Conservation (phyloP, 306 rosid species). For the Cyamopsis tetragonoloba region DNA sequence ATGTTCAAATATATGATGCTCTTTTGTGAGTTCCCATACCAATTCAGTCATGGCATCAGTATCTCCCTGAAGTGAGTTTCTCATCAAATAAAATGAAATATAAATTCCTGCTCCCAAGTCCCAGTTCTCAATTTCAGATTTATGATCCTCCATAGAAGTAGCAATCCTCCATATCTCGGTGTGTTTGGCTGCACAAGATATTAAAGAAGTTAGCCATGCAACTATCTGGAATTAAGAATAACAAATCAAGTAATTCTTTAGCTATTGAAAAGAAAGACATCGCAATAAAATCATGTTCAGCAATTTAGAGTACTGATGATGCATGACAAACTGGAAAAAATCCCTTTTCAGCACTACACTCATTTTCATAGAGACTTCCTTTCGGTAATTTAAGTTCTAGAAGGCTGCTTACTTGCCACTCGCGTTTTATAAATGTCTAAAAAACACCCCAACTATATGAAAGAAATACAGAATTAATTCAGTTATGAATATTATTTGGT, state of each 20-base stretch:
- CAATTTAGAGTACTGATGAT: neutral
- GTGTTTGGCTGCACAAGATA: conserved; percentile 58
- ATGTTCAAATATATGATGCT: neutral
- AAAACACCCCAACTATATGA: neutral
- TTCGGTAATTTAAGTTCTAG: conserved; percentile 1
- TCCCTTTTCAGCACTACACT: too few species aligned
- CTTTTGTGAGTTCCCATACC: conserved; percentile 43
- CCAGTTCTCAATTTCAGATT: conserved; percentile 98
- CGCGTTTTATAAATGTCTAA: neutral
- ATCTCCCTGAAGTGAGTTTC: conserved; percentile 69
- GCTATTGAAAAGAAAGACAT: neutral
- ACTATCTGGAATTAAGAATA: neutral
- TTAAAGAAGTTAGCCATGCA: conserved; percentile 21
- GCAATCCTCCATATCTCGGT: conserved; percentile 80
- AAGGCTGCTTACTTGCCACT: neutral
- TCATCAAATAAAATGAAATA: conserved; percentile 72
- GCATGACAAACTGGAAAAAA: neutral
- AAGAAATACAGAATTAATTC: neutral
- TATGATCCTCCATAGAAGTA: conserved; percentile 80
- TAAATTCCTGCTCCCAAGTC: conserved; percentile 94
- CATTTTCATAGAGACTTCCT: neutral
- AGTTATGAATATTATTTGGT: neutral
- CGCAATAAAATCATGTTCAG: neutral
- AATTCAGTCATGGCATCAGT: conserved; percentile 47
- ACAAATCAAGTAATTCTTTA: conserved; percentile 3